Base-by-base conservation (phyloP, 768 basidiomycete genomes). In the Mycena filopes region DNA sequence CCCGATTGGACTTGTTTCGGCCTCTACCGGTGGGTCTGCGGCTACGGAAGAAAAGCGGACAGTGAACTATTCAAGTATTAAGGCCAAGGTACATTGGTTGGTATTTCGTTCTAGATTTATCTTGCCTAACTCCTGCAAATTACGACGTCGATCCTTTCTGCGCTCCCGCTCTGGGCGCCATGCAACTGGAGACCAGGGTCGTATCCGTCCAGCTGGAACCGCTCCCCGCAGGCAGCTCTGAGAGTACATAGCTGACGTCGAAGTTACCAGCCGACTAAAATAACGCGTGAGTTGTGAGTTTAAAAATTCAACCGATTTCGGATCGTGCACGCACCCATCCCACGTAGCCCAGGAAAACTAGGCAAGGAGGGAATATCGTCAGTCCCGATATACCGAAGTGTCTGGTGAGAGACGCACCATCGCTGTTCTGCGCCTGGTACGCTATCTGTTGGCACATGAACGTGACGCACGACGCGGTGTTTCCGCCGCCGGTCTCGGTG, bases 401-500 rank as follows among this genome's bases (percentile, higher is more conserved):
- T 46, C 2, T 46, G n/a, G 15, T 12, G 25, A 10, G 13, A 21
- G 15, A 50, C 79, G 42, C 41, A 83, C 84, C 83, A 72, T 86
- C 84, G 28, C 81, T 81, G 71, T 84, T 82, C 42, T 74, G 71
- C 46, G 81, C 80, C 63, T 82, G 82, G 74, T 75, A 85, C 0
- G 73, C 78, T 29, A 84, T 75, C 68, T 85, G 81, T 60, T 83
- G 75, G 43, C 79, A 83, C 62, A 84, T 73, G 66, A 78, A 83
- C 21, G 74, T 70, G 7, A 79, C 76, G 68, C 87, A 88, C 15
- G 79, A 81, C 10, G 78, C 79, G 20, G 79, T 78, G 67, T 87
- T 81, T 11, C 86, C 86, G 18, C 86, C 88, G 36, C 88, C 88
- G 2, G 86, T 87, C 72, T 89, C 88, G 9, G 86, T 83, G 71